phyloP scores from a whole-genome alignment of 768 basidiomycete genomes.

The Rossbeevera mucosa region DNA sequence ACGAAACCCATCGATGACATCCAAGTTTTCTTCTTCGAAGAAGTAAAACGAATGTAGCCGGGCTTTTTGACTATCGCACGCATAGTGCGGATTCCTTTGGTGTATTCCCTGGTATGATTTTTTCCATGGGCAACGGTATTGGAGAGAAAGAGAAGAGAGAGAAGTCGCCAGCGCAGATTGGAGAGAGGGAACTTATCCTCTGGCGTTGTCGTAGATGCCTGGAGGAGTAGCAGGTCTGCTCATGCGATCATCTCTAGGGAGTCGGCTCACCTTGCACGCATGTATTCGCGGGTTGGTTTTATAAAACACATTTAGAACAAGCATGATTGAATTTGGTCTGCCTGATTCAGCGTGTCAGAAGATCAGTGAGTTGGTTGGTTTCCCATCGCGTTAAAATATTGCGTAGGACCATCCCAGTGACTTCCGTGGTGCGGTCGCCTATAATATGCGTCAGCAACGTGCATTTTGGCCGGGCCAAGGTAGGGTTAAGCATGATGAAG shows the following conservation, averaged over 20 bases:
- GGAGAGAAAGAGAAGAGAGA: neutral
- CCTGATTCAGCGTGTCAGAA: neutral
- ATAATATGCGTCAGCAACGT: too few species aligned
- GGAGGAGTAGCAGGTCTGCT: neutral
- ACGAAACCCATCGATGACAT: constrained; percentile 13
- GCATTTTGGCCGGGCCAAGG: too few species aligned
- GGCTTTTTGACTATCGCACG: constrained; percentile 27
- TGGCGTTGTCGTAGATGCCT: neutral
- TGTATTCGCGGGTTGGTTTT: neutral
- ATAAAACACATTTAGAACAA: neutral
- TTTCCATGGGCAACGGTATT: constrained; percentile 16
- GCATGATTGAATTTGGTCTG: neutral
- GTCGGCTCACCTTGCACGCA: neutral
- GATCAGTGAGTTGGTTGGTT: neutral
- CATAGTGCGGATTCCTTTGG: constrained; percentile 19
- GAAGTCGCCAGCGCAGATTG: neutral
- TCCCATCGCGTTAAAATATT: too few species aligned
- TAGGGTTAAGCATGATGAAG: too few species aligned
- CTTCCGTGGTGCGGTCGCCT: too few species aligned
- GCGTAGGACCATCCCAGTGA: too few species aligned
- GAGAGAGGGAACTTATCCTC: neutral
- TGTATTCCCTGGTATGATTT: constrained; percentile 17
- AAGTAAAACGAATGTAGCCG: constrained; percentile 15
- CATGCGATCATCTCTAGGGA: neutral
- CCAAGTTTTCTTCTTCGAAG: constrained; percentile 8